These are phyloP conservation scores for Corylus heterophylla DNA, from an alignment of 306 rosid species.

Conservation along the genomic window DNA sequence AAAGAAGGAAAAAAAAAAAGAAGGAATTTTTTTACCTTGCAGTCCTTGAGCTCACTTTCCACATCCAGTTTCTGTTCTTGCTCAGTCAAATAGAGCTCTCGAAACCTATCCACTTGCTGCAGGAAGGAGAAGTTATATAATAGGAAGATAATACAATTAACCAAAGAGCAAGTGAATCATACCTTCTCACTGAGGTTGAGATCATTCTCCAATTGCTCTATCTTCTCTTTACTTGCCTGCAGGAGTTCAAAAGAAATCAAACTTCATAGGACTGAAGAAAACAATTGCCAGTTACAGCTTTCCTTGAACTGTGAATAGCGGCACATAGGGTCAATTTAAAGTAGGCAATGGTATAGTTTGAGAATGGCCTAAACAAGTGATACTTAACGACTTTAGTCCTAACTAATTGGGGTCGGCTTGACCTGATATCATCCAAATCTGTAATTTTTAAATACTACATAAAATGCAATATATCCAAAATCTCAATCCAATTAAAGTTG, in stretches of 20 bases:
- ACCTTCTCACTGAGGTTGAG: conserved; percentile 68
- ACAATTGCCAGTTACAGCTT: neutral
- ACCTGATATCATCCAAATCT: neutral
- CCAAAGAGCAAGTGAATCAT: conserved; percentile 15
- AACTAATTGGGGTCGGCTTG: neutral
- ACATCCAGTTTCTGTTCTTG: conserved; percentile 75
- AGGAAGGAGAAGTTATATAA: conserved; percentile 31
- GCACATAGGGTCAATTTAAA: neutral
- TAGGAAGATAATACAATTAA: conserved; percentile 8
- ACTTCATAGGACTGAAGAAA: conserved; percentile 18
- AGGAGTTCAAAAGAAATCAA: conserved; percentile 20
- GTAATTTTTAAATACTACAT: neutral
- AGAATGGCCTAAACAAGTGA: neutral
- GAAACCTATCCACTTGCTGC: conserved; percentile 74
- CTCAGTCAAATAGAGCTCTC: conserved; percentile 69
- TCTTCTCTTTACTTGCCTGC: conserved; percentile 79
- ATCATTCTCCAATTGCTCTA: conserved; percentile 82
- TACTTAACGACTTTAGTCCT: neutral
- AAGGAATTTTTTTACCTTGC: conserved; percentile 49
- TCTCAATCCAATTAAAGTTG: neutral
- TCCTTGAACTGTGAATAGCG: neutral
- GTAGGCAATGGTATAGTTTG: neutral
- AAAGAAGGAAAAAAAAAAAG: conserved; percentile 6
- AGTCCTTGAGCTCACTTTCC: conserved; percentile 72
- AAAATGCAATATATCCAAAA: neutral